Evolutionary conservation across 2,329 filamentous ascomycete species (phyloP).

Genomic region (Aureobasidium leucospermi): DNA sequence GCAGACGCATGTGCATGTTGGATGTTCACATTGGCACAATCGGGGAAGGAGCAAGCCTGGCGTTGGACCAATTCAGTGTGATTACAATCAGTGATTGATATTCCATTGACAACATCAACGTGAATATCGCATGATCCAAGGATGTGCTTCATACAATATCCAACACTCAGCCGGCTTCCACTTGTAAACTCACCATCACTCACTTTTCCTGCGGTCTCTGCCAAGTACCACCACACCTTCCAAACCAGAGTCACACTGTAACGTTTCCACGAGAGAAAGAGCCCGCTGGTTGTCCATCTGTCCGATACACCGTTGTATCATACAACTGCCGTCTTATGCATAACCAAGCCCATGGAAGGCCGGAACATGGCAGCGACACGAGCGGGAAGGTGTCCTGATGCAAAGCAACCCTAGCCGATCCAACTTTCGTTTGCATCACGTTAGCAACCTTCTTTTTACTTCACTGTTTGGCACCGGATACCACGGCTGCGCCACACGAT

Average conservation of each 20-base stretch:
- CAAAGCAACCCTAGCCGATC: background rate
- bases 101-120: no score
- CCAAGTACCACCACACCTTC: background rate
- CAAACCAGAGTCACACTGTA: background rate
- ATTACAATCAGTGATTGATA: no score
- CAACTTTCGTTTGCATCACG: background rate
- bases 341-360: background rate
- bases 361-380: background rate
- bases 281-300: background rate
- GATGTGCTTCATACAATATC: no score
- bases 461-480: background rate
- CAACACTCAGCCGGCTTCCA: background rate
- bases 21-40: no score
- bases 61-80: background rate
- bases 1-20: background rate
- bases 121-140: no score
- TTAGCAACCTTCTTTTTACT: constrained; percentile 3
- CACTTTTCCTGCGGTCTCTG: background rate
- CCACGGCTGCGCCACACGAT: background rate
- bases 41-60: background rate
- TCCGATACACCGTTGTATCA: background rate
- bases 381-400: background rate
- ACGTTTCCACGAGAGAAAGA: background rate
- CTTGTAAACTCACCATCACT: background rate
- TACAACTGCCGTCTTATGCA: background rate